Base-by-base conservation (phyloP, 345 rosid genomes). In the Xanthoceras sorbifolium region DNA sequence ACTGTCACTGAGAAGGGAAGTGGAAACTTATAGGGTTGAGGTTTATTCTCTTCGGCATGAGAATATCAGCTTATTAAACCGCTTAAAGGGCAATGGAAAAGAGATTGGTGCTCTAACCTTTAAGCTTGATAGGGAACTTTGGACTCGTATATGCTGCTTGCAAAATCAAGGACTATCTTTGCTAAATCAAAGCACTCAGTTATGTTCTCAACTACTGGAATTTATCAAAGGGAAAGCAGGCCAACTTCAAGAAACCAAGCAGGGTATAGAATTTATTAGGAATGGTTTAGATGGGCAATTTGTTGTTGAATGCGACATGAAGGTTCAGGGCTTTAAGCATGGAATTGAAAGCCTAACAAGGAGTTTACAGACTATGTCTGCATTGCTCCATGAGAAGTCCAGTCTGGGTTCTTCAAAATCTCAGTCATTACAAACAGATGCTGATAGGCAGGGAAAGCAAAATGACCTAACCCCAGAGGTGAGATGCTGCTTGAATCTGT, bases 31-130 rank as follows among this genome's bases (percentile, higher is more conserved):
- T 70, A 91, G 85, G 75, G 79, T 85, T 36, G 98, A 97, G 82
- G 78, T 85, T 71, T 93, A 90, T 69, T 88, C 91, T 77, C 98
- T 97, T 79, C 89, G 95, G 71, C 89, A 84, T 62, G 99, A 97
- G 84, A 94, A 97, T 82, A 87, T 97, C n/a, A 80, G 66, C 84
- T 82, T 97, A 61, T 78, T 92, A 82, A 88, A 88, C 70, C 93
- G 97, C 68, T 77, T 97, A 64, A 97, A 94, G 77, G 91, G 88
- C 60, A 83, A 77, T 46, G 83, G 87, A 11, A 81, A 89, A 64
- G 93, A 89, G 64, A 74, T 59, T 61, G 89, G 85, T 64, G 87
- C 82, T 64, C 76, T 85, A 73, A 91, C 86, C 31, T 78, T 91
- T 72, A 93, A 87, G 85, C 84, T 96, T 69, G 97, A 96, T 83